These are phyloP conservation scores for Trichoderma citrinoviride DNA, from an alignment of 2,329 filamentous ascomycete species.

Conservation along the genomic window DNA sequence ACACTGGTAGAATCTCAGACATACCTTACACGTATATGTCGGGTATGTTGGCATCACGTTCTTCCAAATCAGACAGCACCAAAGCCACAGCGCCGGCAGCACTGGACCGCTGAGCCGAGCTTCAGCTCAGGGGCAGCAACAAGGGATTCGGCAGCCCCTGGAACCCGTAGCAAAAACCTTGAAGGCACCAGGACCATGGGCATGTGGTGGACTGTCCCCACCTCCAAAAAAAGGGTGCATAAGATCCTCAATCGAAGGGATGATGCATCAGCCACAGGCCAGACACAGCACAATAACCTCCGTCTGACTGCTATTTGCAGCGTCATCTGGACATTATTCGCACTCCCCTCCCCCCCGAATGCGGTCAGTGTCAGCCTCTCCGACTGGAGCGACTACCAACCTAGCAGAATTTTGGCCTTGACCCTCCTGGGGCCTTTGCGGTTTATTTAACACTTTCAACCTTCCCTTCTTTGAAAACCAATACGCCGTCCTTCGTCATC, in stretches of 20 bases:
- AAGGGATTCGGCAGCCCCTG: background rate
- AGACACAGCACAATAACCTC: background rate
- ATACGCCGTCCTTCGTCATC: background rate
- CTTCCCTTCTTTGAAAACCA: background rate
- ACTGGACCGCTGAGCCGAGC: background rate
- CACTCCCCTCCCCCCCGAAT: slow-evolving; percentile 14
- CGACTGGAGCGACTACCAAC: background rate
- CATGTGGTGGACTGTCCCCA: background rate
- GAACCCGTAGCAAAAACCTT: background rate
- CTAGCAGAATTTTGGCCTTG: background rate
- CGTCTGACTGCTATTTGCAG: background rate
- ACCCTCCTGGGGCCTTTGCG: background rate
- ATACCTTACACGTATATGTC: too few species aligned
- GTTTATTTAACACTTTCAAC: background rate
- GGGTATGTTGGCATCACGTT: too few species aligned
- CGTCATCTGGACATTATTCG: slow-evolving; percentile 1
- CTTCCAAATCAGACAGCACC: background rate
- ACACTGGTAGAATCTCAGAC: too few species aligned
- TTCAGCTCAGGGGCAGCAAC: slow-evolving; percentile 1
- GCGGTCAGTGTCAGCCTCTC: slow-evolving; percentile 21
- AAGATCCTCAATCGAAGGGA: background rate
- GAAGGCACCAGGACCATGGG: background rate
- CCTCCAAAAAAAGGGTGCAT: slow-evolving; percentile 4
- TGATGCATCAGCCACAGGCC: slow-evolving; percentile 1
- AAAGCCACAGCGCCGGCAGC: background rate